phyloP scores from a whole-genome alignment of 768 basidiomycete genomes.

The Suillus discolor region DNA sequence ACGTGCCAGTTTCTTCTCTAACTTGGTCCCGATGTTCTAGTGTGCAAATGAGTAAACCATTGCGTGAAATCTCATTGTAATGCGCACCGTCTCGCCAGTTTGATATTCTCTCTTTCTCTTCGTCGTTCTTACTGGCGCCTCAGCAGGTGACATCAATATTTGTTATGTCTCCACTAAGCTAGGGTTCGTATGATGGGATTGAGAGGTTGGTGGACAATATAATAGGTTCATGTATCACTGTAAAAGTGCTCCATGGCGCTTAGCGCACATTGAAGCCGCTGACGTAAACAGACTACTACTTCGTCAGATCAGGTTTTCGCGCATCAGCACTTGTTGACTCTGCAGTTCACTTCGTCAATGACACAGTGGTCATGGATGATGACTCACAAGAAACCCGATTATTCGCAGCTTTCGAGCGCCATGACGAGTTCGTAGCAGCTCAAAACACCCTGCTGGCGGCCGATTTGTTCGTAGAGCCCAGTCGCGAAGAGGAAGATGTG shows the following conservation, averaged over 20 bases:
- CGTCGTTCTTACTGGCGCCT: constrained; percentile 30
- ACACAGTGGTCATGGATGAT: constrained; percentile 36
- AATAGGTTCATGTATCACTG: neutral
- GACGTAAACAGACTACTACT: neutral
- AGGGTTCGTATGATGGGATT: neutral
- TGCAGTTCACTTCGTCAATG: constrained; percentile 1
- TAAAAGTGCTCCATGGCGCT: neutral
- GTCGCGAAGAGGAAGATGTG: constrained; percentile 42
- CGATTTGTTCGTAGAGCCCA: constrained; percentile 47
- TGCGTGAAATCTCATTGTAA: neutral
- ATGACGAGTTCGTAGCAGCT: constrained; percentile 56
- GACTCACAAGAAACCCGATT: constrained; percentile 45
- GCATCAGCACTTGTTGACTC: constrained; percentile 15
- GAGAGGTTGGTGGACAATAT: neutral
- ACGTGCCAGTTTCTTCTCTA: constrained; percentile 61
- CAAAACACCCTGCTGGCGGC: constrained; percentile 54
- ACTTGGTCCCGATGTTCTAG: constrained; percentile 37
- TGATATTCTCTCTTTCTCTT: constrained; percentile 44
- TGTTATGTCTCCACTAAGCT: neutral
- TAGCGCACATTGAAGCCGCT: neutral
- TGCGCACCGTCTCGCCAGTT: constrained; percentile 34
- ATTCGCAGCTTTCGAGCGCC: constrained; percentile 61
- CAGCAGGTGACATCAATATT: constrained; percentile 5
- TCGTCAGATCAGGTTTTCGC: constrained; percentile 19
- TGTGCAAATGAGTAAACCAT: constrained; percentile 11